Conservation (phyloP, 2,329 filamentous ascomycete genomes). For the Calcarisporium arbuscula region DNA sequence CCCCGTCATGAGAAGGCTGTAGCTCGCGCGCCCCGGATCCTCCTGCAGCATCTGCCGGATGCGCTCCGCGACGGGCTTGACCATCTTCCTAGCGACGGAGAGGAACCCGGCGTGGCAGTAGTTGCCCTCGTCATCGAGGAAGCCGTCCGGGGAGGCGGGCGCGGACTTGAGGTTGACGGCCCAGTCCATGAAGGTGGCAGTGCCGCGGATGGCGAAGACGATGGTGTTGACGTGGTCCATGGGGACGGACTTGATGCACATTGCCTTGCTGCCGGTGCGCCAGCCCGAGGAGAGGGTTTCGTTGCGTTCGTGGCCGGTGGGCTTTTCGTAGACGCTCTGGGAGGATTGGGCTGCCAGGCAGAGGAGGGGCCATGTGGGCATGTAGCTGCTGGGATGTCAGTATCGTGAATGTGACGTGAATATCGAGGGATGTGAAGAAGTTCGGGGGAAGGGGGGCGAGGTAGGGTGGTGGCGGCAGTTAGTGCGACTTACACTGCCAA, state of each 20-base stretch:
- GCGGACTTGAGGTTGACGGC: slow-evolving; percentile 70
- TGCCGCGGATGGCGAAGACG: slow-evolving; percentile 78
- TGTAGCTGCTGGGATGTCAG: slow-evolving; percentile 44
- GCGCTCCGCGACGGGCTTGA: slow-evolving; percentile 63
- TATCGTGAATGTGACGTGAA: background rate
- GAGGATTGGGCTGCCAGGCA: slow-evolving; percentile 76
- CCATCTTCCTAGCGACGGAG: slow-evolving; percentile 67
- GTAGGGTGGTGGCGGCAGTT: no score
- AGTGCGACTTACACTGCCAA: slow-evolving; percentile 53
- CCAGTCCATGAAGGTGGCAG: slow-evolving; percentile 79
- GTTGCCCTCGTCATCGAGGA: slow-evolving; percentile 73
- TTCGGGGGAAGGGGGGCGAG: no score
- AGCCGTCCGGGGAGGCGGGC: slow-evolving; percentile 58
- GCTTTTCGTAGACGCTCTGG: slow-evolving; percentile 63
- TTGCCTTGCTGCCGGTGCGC: slow-evolving; percentile 71
- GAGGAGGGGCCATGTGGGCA: slow-evolving; percentile 69
- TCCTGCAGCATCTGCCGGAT: slow-evolving; percentile 66
- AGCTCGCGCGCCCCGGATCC: slow-evolving; percentile 52
- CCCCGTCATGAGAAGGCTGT: slow-evolving; percentile 75
- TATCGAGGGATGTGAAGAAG: background rate
- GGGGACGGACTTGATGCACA: slow-evolving; percentile 75
- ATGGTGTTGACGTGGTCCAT: slow-evolving; percentile 73
- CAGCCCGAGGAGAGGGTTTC: slow-evolving; percentile 69
- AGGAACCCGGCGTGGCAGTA: slow-evolving; percentile 78
- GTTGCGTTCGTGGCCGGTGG: slow-evolving; percentile 58